Percentiles rank a stretch among this genome's conserved stretches.
Evolutionary conservation across 176 grass and related monocot genomes (phyloP).

Genomic region (Ananas comosus): DNA sequence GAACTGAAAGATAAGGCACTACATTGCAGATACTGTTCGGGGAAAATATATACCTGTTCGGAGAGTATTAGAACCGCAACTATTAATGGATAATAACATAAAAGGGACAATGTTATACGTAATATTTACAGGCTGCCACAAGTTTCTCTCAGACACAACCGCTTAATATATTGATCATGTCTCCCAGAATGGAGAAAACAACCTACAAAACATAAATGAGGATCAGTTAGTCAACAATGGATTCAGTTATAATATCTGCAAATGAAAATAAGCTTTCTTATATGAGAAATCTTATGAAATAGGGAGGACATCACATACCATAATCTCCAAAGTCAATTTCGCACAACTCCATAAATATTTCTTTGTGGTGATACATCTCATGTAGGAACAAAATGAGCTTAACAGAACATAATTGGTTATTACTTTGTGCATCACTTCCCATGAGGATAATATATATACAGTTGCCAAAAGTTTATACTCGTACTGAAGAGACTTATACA

Average conservation of each 20-base stretch:
- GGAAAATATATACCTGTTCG: background rate
- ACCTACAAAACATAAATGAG: background rate
- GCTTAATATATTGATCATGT: background rate
- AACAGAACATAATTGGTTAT: background rate
- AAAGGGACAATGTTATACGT: background rate
- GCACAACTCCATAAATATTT: background rate
- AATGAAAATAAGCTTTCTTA: background rate
- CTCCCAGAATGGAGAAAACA: background rate
- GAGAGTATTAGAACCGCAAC: background rate
- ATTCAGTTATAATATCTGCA: background rate
- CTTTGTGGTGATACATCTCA: background rate
- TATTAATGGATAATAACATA: background rate
- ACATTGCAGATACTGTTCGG: background rate
- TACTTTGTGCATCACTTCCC: background rate
- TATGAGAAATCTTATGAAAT: background rate
- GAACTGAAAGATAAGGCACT: background rate
- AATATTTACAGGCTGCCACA: background rate
- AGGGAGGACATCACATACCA: background rate
- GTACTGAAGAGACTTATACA: background rate
- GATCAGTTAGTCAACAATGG: background rate
- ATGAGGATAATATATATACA: background rate
- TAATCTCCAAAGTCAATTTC: background rate
- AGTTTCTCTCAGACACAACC: background rate
- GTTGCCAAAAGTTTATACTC: conserved; percentile 2
- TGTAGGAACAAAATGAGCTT: background rate